phyloP scores from a whole-genome alignment of 305 asterid genomes.

The Stenogyne calaminthoides region DNA sequence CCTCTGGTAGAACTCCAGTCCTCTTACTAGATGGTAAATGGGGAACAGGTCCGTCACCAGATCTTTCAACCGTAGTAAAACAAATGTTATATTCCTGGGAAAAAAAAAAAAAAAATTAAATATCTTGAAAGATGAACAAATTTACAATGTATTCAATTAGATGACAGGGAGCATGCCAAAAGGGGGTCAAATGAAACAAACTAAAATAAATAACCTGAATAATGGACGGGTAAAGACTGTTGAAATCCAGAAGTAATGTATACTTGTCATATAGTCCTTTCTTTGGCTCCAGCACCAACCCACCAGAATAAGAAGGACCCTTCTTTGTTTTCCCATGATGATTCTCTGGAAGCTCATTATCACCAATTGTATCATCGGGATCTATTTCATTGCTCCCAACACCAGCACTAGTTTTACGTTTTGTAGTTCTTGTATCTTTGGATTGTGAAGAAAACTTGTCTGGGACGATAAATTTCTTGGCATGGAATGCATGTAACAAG shows the following conservation, averaged over 20 bases:
- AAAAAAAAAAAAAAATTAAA: conserved; percentile 17
- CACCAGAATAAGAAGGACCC: conserved; percentile 95
- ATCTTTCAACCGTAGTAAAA: conserved; percentile 92
- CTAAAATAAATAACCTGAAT: conserved; percentile 68
- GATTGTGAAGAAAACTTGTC: conserved; percentile 71
- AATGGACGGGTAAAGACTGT: conserved; percentile 99
- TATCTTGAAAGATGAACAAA: conserved; percentile 11
- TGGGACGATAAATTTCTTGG: conserved; percentile 89
- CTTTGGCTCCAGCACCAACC: conserved; percentile 98
- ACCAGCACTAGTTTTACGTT: conserved; percentile 61
- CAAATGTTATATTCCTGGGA: conserved; percentile 96
- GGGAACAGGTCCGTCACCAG: conserved; percentile 64
- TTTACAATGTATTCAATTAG: conserved; percentile 12
- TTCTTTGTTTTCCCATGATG: conserved; percentile 63
- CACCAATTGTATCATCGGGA: conserved; percentile 51
- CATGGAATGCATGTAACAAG: conserved; percentile 90
- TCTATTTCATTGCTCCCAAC: conserved; percentile 58
- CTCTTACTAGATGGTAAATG: conserved; percentile 70
- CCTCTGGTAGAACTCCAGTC: conserved; percentile 95
- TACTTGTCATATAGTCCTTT: conserved; percentile 95
- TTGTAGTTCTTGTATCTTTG: conserved; percentile 61
- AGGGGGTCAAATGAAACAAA: conserved; percentile 27
- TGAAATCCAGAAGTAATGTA: conserved; percentile 92
- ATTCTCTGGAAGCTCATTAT: conserved; percentile 53
- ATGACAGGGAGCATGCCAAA: conserved; percentile 21